Base-by-base conservation (phyloP, 139 green algal genomes). In the Picochlorum sp. region DNA sequence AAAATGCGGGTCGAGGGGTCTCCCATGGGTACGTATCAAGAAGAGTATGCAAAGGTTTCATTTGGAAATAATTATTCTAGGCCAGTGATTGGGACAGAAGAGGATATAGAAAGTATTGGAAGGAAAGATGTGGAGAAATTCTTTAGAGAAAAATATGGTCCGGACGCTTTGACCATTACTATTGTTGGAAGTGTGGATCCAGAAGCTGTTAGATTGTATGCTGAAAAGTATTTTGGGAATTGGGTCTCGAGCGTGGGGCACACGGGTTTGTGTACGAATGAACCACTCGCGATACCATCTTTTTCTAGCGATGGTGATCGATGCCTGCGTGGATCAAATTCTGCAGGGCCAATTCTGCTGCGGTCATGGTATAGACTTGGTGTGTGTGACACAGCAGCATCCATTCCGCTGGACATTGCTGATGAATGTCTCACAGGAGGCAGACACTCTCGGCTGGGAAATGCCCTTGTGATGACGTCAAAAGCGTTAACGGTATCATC, bases 51-150 rank as follows among this genome's bases (percentile, higher is more conserved):
- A 13, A 23, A 51, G 14, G 24, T 38, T 24, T 64, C 74, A 3
- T 68, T 90, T 11, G 58, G 55, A 49, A 91, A 88, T 68, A 81
- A 83, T 58, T 96, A 96, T 71, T 56, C 70, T 7, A 79, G 89
- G 0, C 88, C 88, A 0, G 73, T 96, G 11, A 92, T 96, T 24
- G 89, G 88, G 9, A 90, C 78, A 41, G 55, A 64, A 20, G 34
- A 74, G 2, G 85, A 90, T 51, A 60, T 91, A 24, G 80, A 79
- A 4, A 45, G 49, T 5, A 45, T 95, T 3, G 88, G 86, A 3
- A 66, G 87, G 24, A 55, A 62, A 4, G 83, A 94, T 62, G 75
- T 88, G 45, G 63, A 37, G n/a, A 52, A 30, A 6, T 86, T 85
- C 58, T 83, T 78, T 50, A 60, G 49, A 49, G 63, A 65, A 50